Percentiles rank a stretch among this genome's conserved stretches.
Evolutionary conservation across 805 yeast genomes (phyloP).

Genomic region (Monosporozyma siamensis): DNA sequence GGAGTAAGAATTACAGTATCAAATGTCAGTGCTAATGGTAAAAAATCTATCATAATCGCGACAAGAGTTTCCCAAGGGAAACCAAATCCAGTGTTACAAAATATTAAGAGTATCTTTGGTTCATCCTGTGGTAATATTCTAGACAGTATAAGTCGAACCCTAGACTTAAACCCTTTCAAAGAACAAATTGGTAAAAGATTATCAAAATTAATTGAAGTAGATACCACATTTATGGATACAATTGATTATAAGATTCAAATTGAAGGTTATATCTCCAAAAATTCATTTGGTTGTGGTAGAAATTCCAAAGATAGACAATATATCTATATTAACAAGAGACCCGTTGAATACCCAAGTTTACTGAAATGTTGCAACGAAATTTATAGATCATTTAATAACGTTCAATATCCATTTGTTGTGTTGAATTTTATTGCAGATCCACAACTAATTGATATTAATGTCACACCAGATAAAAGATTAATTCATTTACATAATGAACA

Average conservation of each 20-base stretch:
- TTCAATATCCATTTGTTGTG: slow-evolving; percentile 65
- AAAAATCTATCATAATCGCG: slow-evolving; percentile 45
- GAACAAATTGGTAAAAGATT: slow-evolving; percentile 9
- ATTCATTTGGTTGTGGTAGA: slow-evolving; percentile 73
- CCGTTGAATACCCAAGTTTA: slow-evolving; percentile 50
- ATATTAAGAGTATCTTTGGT: slow-evolving; percentile 64
- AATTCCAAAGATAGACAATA: slow-evolving; percentile 66
- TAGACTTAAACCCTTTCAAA: slow-evolving; percentile 31
- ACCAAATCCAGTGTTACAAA: slow-evolving; percentile 37
- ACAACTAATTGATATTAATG: slow-evolving; percentile 63
- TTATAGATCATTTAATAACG: slow-evolving; percentile 59
- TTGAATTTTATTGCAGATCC: slow-evolving; percentile 50
- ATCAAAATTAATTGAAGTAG: slow-evolving; percentile 6
- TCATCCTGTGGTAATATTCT: slow-evolving; percentile 52
- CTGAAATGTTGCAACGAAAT: slow-evolving; percentile 58
- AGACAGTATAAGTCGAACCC: slow-evolving; percentile 36
- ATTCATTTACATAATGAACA: slow-evolving; percentile 60
- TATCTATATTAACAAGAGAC: slow-evolving; percentile 66
- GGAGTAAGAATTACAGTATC: slow-evolving; percentile 51
- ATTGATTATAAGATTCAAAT: slow-evolving; percentile 32
- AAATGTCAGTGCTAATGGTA: slow-evolving; percentile 41
- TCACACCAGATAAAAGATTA: slow-evolving; percentile 83
- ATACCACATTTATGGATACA: background rate
- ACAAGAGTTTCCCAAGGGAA: slow-evolving; percentile 39
- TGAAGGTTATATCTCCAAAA: slow-evolving; percentile 62